These are phyloP conservation scores for Cichorium intybus DNA, from an alignment of 140 eudicot genomes.

Conservation along the genomic window DNA sequence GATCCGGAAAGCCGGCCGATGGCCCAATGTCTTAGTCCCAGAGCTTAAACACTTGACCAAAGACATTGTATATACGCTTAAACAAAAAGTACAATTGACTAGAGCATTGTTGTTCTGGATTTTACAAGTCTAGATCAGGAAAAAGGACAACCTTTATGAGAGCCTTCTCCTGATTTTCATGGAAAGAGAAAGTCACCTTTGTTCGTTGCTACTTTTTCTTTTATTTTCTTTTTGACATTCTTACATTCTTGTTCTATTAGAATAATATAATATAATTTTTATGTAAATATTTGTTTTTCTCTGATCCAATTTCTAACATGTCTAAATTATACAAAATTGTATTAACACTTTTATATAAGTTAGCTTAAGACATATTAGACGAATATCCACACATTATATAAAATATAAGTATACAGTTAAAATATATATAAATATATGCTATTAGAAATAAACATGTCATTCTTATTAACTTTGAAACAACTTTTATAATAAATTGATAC, in stretches of 20 bases:
- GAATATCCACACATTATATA: too few relatives aligned
- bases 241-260: not conserved
- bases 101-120: not conserved
- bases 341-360: too few relatives aligned
- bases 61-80: not conserved
- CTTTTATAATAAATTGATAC: too few relatives aligned
- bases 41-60: not conserved
- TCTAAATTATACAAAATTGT: too few relatives aligned
- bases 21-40: conserved; percentile 14
- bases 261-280: too few relatives aligned
- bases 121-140: conserved; percentile 20
- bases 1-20: conserved; percentile 23
- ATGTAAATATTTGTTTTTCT: too few relatives aligned
- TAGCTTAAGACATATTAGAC: too few relatives aligned
- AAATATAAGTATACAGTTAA: too few relatives aligned
- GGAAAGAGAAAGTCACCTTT: conserved; percentile 44
- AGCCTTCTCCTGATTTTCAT: conserved; percentile 41
- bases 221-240: not conserved
- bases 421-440: too few relatives aligned
- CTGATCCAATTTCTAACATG: not conserved
- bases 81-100: not conserved
- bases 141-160: conserved; percentile 15
- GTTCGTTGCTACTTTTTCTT: conserved; percentile 21
- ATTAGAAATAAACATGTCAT: too few relatives aligned
- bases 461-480: too few relatives aligned